Conservation (phyloP, 345 rosid species). For the Dipteronia sinensis region DNA sequence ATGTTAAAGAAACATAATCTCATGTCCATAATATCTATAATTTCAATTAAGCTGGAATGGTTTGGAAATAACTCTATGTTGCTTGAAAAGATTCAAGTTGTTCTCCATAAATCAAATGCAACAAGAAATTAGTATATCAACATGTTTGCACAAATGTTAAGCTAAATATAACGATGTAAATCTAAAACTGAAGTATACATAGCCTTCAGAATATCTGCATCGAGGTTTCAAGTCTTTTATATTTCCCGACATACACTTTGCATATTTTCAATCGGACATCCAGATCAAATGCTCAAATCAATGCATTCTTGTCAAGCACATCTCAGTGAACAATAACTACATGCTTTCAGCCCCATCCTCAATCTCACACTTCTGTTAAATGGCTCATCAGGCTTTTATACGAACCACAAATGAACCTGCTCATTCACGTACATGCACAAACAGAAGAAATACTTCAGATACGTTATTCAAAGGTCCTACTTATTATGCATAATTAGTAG, state of each 20-base stretch:
- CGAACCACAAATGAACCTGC: conserved; percentile 89
- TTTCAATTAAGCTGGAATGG: too few relatives aligned
- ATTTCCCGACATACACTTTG: neutral
- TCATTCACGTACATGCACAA: neutral
- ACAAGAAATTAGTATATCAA: too few relatives aligned
- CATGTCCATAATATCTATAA: too few relatives aligned
- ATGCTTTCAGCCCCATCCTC: neutral
- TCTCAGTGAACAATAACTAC: neutral
- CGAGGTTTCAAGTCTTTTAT: neutral
- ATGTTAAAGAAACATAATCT: too few relatives aligned
- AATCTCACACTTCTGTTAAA: neutral
- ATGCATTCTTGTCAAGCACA: neutral
- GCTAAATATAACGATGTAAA: too few relatives aligned
- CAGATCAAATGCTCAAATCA: neutral
- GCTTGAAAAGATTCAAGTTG: too few relatives aligned
- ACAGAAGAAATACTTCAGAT: neutral
- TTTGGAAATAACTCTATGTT: too few relatives aligned
- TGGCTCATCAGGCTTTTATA: conserved; percentile 63
- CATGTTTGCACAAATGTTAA: too few relatives aligned
- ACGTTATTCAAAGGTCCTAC: neutral
- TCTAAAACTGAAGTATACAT: neutral
- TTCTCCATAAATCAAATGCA: too few relatives aligned
- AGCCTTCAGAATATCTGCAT: neutral
- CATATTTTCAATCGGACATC: neutral
- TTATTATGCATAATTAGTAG: neutral